A percentile compares a stretch with the other conserved stretches of the same genome.
Evolutionary conservation across 2,329 filamentous ascomycete genomes (phyloP).

Genomic region (Fusarium sp.): DNA sequence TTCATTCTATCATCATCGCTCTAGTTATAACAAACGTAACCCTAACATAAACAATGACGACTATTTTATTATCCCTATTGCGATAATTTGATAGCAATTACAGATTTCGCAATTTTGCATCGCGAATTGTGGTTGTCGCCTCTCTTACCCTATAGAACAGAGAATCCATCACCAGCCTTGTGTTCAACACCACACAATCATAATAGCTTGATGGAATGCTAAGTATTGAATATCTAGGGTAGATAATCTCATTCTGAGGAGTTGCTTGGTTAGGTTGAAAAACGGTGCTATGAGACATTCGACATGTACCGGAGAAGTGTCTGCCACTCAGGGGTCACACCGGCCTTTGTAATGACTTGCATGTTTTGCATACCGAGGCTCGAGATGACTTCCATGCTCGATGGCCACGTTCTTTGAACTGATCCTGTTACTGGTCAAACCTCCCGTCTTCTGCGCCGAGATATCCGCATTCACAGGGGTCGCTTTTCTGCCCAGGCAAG

Average conservation of each 20-base stretch:
- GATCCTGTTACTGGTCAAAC: not conserved
- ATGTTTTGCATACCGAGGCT: not conserved
- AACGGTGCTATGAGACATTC: not conserved
- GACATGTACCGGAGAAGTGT: not conserved
- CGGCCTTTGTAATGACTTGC: not conserved
- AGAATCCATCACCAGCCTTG: not conserved
- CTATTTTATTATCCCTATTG: not conserved
- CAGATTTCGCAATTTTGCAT: not conserved
- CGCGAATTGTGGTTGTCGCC: not conserved
- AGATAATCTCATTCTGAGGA: too few relatives aligned
- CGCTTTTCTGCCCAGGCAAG: not conserved
- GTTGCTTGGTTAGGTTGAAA: not conserved
- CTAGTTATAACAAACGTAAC: too few relatives aligned
- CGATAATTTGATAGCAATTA: too few relatives aligned
- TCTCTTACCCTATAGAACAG: not conserved
- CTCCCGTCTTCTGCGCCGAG: not conserved
- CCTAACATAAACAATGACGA: rapidly evolving
- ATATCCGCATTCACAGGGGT: not conserved
- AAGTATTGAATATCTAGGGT: too few relatives aligned
- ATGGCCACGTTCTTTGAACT: not conserved
- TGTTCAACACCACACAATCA: not conserved
- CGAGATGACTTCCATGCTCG: not conserved
- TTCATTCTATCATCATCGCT: not conserved
- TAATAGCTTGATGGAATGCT: not conserved
- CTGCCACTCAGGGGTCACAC: not conserved